Evolutionary conservation across 495 filamentous ascomycete genomes (phyloP).

Genomic region (Penicillium atrosanguineum): DNA sequence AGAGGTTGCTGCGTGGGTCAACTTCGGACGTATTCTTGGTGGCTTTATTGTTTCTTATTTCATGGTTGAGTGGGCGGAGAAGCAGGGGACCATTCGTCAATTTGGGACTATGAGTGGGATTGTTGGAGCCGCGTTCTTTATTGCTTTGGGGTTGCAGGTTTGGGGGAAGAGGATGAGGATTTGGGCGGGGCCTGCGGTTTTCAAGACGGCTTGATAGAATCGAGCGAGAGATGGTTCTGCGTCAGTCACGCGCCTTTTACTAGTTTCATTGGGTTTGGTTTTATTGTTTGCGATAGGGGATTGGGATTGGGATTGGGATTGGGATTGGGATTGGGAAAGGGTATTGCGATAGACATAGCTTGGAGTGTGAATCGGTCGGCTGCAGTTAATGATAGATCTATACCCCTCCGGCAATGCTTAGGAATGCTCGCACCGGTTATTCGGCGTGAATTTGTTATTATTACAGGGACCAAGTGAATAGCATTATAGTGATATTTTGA

Average conservation of each 20-base stretch:
- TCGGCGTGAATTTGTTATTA: background rate
- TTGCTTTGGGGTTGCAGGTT: constrained; percentile 39
- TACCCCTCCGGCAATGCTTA: no score
- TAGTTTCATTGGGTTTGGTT: no score
- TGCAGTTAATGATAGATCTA: no score
- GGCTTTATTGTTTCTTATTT: constrained; percentile 54
- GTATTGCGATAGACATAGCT: no score
- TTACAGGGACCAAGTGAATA: background rate
- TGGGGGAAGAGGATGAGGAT: constrained; percentile 36
- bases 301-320: no score
- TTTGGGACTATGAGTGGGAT: constrained; percentile 53
- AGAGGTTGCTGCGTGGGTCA: constrained; percentile 56
- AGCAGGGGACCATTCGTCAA: constrained; percentile 27
- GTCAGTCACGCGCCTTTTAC: no score
- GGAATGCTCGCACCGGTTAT: background rate
- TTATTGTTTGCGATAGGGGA: no score
- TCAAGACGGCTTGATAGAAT: constrained; percentile 11
- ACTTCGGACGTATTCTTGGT: constrained; percentile 41
- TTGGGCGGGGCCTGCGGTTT: constrained; percentile 21
- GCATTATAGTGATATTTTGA: background rate
- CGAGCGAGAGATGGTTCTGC: no score
- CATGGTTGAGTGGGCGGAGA: constrained; percentile 39
- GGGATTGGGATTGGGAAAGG: no score
- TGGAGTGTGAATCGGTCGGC: no score
- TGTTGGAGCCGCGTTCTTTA: constrained; percentile 33